phyloP scores from a whole-genome alignment of 108 stramenopile species.

The Thalassiosira profunda region DNA sequence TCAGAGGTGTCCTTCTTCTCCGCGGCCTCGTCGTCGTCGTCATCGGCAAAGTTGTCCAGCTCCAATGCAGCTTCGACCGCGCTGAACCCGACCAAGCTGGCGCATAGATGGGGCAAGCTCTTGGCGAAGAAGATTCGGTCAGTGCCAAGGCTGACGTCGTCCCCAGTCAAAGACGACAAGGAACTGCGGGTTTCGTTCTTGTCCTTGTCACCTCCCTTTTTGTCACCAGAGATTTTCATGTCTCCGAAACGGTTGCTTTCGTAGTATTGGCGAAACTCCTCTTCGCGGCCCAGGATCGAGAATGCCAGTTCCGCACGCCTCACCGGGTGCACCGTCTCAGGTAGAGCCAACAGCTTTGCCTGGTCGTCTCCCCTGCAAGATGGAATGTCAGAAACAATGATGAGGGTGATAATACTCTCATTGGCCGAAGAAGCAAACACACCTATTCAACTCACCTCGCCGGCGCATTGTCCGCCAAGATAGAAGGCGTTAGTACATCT shows the following conservation, averaged over 20 bases:
- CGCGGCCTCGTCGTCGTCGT: conserved; percentile 56
- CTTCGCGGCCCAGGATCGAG: conserved; percentile 74
- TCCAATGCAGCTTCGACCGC: conserved; percentile 92
- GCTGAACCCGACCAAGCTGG: conserved; percentile 89
- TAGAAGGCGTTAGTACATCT: conserved; percentile 68
- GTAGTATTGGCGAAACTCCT: conserved; percentile 91
- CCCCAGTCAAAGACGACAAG: conserved; percentile 87
- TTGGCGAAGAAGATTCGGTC: conserved; percentile 91
- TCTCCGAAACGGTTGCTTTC: conserved; percentile 93
- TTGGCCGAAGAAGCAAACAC: no score
- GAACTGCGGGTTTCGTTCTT: conserved; percentile 71
- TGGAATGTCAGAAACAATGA: no score
- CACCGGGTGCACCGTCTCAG: conserved; percentile 92
- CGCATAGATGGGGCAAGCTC: conserved; percentile 86
- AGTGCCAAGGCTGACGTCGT: conserved; percentile 89
- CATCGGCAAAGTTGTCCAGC: conserved; percentile 81
- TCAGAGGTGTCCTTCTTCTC: conserved; percentile 44
- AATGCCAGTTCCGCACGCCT: conserved; percentile 90
- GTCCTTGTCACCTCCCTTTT: conserved; percentile 56
- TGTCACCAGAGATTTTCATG: conserved; percentile 75
- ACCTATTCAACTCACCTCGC: no score
- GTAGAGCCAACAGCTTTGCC: conserved; percentile 67
- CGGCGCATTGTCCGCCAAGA: conserved; percentile 70
- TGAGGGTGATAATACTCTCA: no score
- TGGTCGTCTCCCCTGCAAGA: conserved; percentile 84